Percentiles rank a stretch among this genome's conserved stretches.
These are phyloP conservation scores for Liriodendron chinense DNA, from an alignment of 164 flowering plant genomes.

Conservation along the genomic window DNA sequence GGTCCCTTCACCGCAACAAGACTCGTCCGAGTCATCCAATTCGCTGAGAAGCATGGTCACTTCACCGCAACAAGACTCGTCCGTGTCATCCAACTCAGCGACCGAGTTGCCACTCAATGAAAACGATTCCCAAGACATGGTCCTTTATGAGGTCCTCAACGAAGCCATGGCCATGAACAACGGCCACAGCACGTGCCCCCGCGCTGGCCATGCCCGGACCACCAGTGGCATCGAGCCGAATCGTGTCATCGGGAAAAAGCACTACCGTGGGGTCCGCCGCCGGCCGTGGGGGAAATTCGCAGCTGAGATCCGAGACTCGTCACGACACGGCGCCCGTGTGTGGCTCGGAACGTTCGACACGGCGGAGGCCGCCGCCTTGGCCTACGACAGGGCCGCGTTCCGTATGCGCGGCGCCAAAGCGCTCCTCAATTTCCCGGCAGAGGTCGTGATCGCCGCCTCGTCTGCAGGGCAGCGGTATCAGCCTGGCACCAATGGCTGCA, in stretches of 20 bases:
- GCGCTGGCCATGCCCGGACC: not conserved
- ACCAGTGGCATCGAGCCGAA: slow-evolving; percentile 14
- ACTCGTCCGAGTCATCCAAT: not conserved
- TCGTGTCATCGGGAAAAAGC: slow-evolving; percentile 32
- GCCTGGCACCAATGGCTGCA: not conserved
- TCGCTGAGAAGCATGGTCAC: slow-evolving; percentile 9
- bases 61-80: not conserved
- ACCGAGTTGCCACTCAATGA: slow-evolving; percentile 60
- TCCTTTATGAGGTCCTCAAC: slow-evolving; percentile 49
- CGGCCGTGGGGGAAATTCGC: slow-evolving; percentile 89
- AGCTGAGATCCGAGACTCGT: slow-evolving; percentile 69
- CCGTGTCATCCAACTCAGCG: not conserved
- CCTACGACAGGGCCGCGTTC: slow-evolving; percentile 71
- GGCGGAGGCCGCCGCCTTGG: slow-evolving; percentile 72
- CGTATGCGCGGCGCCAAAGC: slow-evolving; percentile 69
- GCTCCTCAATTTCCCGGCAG: slow-evolving; percentile 57
- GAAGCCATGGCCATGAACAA: slow-evolving; percentile 32
- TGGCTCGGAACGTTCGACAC: slow-evolving; percentile 75
- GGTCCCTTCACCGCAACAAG: slow-evolving; percentile 3
- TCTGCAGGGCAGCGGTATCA: not conserved
- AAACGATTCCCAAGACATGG: slow-evolving; percentile 76
- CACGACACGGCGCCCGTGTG: slow-evolving; percentile 48
- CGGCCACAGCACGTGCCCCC: not conserved
- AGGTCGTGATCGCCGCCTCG: slow-evolving; percentile 15
- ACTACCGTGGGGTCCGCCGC: slow-evolving; percentile 66